Percentiles rank a stretch among this genome's conserved stretches.
Evolutionary conservation across 1,139 yeast species (phyloP).

Genomic region (Candida albicans): DNA sequence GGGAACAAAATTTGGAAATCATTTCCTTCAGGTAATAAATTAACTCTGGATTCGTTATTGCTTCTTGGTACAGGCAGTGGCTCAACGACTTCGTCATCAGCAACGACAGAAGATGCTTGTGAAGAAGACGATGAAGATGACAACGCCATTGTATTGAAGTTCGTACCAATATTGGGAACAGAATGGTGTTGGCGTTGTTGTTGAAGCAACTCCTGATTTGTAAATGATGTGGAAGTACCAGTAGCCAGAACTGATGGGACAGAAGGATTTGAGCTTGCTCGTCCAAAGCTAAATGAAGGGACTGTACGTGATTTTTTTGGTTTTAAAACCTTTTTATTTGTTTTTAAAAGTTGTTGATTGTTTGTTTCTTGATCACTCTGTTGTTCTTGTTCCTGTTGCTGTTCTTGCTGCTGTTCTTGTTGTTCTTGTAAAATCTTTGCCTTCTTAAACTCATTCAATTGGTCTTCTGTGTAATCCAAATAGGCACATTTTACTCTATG

Average conservation of each 20-base stretch:
- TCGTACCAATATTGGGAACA: neutral
- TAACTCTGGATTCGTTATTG: constrained; percentile 9
- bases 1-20: constrained; percentile 34
- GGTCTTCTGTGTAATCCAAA: constrained; percentile 35
- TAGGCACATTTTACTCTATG: constrained; percentile 45
- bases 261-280: no score
- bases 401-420: neutral
- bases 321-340: neutral
- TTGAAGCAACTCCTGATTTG: neutral
- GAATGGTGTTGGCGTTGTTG: neutral
- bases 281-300: no score
- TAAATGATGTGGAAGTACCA: neutral
- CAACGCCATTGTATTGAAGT: neutral
- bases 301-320: neutral
- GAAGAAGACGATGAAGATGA: neutral
- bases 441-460: constrained; percentile 30
- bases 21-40: constrained; percentile 23
- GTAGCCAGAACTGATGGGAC: no score
- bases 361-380: neutral
- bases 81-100: neutral
- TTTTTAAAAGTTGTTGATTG: constrained; percentile 1
- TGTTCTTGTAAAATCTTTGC: constrained; percentile 17
- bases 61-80: neutral
- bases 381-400: neutral
- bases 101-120: neutral